These are phyloP conservation scores for Chamaenerion angustifolium DNA, from an alignment of 345 rosid genomes.

Conservation along the genomic window DNA sequence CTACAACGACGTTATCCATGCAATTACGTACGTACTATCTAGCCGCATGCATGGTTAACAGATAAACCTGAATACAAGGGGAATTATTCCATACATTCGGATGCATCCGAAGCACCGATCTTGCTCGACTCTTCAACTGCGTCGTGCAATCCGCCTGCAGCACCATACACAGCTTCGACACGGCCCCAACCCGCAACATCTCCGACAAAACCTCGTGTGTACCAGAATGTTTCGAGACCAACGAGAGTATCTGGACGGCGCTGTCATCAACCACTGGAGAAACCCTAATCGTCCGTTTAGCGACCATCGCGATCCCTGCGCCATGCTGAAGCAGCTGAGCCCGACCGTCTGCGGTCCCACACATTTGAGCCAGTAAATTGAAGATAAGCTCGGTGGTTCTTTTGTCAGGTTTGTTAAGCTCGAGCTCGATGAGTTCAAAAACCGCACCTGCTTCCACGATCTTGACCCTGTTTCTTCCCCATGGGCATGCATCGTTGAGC, in stretches of 20 bases:
- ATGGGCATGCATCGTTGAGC: slow-evolving; percentile 17
- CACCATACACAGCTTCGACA: slow-evolving; percentile 53
- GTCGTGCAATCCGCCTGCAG: slow-evolving; percentile 33
- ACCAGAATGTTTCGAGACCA: slow-evolving; percentile 21
- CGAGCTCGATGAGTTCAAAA: slow-evolving; percentile 33
- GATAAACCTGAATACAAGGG: slow-evolving; percentile 43
- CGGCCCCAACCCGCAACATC: slow-evolving; percentile 51
- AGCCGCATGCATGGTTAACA: slow-evolving; percentile 24
- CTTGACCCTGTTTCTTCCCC: slow-evolving; percentile 27
- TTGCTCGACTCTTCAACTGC: slow-evolving; percentile 32
- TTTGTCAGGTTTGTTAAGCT: slow-evolving; percentile 32
- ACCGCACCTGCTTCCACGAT: slow-evolving; percentile 29
- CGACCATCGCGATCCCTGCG: slow-evolving; percentile 32
- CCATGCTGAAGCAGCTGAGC: slow-evolving; percentile 25
- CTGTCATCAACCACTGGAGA: slow-evolving; percentile 36
- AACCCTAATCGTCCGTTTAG: slow-evolving; percentile 37
- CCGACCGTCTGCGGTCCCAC: slow-evolving; percentile 39
- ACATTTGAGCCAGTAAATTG: slow-evolving; percentile 26
- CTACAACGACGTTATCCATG: too few species aligned
- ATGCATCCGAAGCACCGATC: slow-evolving; percentile 29
- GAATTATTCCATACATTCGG: slow-evolving; percentile 37
- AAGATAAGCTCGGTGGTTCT: slow-evolving; percentile 29
- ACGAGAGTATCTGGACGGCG: slow-evolving; percentile 22
- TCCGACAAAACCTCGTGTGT: slow-evolving; percentile 21
- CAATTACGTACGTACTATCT: slow-evolving; percentile 1